Conservation (phyloP, 202 grass and related monocot species). For the Digitaria exilis region DNA sequence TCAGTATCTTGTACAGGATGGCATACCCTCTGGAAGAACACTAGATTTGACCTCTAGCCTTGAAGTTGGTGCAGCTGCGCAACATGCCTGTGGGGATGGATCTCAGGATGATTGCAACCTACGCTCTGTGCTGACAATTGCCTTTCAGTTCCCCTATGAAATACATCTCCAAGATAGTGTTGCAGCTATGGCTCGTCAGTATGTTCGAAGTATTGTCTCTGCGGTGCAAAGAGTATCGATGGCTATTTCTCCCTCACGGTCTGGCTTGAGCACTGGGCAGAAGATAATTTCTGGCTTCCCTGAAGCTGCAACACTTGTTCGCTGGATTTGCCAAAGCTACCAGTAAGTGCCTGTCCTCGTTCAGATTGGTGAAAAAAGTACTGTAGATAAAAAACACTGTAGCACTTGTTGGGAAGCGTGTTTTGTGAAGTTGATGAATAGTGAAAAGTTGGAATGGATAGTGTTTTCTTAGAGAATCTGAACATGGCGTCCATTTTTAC, state of each 20-base stretch:
- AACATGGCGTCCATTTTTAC: background rate
- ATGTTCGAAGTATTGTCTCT: conserved; percentile 85
- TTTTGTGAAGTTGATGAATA: no score
- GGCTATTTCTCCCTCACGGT: conserved; percentile 65
- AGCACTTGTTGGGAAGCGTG: no score
- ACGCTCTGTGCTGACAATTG: conserved; percentile 89
- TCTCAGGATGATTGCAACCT: conserved; percentile 47
- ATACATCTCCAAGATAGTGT: conserved; percentile 85
- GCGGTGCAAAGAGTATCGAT: conserved; percentile 90
- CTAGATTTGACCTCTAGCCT: conserved; percentile 94
- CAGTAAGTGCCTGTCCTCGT: conserved; percentile 65
- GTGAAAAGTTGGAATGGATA: no score
- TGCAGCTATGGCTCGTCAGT: conserved; percentile 84
- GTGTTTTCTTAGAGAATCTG: no score
- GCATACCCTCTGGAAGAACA: conserved; percentile 63
- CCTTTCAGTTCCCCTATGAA: conserved; percentile 97
- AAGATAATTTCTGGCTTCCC: conserved; percentile 80
- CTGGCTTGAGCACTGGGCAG: conserved; percentile 49
- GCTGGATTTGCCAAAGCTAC: conserved; percentile 96
- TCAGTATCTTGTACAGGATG: conserved; percentile 61
- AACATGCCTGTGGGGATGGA: conserved; percentile 44
- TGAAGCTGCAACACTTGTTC: conserved; percentile 81
- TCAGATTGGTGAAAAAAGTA: no score
- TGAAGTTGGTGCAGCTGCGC: conserved; percentile 65
- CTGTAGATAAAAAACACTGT: no score